Conservation (phyloP, 371 early-diverging fungal species). For the Actinomucor elegans region DNA sequence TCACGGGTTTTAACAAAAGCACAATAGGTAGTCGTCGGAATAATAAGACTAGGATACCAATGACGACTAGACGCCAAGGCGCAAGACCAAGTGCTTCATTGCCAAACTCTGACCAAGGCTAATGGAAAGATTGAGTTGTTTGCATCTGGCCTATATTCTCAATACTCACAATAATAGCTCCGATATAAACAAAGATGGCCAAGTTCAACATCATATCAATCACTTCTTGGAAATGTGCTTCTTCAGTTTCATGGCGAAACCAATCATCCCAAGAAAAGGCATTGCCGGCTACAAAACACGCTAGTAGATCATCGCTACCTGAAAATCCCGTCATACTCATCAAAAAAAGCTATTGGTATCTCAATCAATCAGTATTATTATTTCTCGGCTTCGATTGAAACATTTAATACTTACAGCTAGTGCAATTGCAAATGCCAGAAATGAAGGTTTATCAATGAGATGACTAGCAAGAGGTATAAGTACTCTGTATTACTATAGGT, state of each 20-base stretch:
- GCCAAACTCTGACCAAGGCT: conserved; percentile 74
- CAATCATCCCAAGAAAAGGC: conserved; percentile 90
- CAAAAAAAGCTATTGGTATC: conserved; percentile 70
- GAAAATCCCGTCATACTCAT: conserved; percentile 79
- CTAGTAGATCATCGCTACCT: conserved; percentile 86
- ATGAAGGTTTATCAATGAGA: conserved; percentile 89
- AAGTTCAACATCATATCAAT: conserved; percentile 89
- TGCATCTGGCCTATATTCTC: too few species aligned
- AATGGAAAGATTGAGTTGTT: background rate
- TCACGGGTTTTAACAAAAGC: conserved; percentile 59
- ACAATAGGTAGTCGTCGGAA: conserved; percentile 86
- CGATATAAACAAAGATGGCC: conserved; percentile 92
- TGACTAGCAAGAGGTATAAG: conserved; percentile 30
- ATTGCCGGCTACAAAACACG: conserved; percentile 90
- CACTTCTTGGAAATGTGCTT: conserved; percentile 88
- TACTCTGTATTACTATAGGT: background rate
- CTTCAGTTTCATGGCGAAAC: conserved; percentile 85
- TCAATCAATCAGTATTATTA: too few species aligned
- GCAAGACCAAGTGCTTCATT: conserved; percentile 47
- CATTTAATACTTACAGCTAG: conserved; percentile 81
- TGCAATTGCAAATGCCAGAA: conserved; percentile 88
- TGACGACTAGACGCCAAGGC: conserved; percentile 68
- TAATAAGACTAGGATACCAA: conserved; percentile 71
- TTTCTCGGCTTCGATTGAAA: too few species aligned
- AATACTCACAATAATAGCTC: conserved; percentile 72